Evolutionary conservation across 148 eudicot species (phyloP).

Genomic region (Heliamphora exappendiculata): DNA sequence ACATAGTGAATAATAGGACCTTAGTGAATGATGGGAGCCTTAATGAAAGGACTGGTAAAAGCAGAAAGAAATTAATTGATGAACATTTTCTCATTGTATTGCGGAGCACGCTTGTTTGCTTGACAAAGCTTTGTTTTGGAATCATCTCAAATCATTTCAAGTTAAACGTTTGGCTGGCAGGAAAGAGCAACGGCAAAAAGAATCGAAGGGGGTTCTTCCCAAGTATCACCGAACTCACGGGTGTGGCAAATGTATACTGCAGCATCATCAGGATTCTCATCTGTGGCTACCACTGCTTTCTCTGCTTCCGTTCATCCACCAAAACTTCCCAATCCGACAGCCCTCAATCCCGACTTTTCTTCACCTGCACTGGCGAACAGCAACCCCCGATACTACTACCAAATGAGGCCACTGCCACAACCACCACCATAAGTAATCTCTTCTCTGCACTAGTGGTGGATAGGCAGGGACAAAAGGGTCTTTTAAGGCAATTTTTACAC

Average conservation of each 20-base stretch:
- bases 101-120: too few species aligned
- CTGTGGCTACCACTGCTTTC: slow-evolving; percentile 22
- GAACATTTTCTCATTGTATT: background rate
- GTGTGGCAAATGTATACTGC: slow-evolving; percentile 35
- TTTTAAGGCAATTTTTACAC: slow-evolving; percentile 1
- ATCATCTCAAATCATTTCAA: background rate
- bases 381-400: slow-evolving; percentile 26
- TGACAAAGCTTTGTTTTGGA: background rate
- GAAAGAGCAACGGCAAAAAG: slow-evolving; percentile 22
- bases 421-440: slow-evolving; percentile 16
- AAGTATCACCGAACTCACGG: slow-evolving; percentile 26
- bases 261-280: slow-evolving; percentile 53
- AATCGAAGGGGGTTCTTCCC: slow-evolving; percentile 18
- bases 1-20: too few species aligned
- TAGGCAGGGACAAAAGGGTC: background rate
- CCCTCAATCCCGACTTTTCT: slow-evolving; percentile 24
- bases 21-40: background rate
- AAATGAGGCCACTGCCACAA: slow-evolving; percentile 30
- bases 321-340: slow-evolving; percentile 17
- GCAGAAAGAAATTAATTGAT: background rate
- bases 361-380: slow-evolving; percentile 22
- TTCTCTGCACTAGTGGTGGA: background rate
- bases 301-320: slow-evolving; percentile 16
- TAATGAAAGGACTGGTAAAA: background rate
- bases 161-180: slow-evolving; percentile 6